A percentile compares a stretch with the other conserved stretches of the same genome.
Evolutionary conservation across 192 early-diverging fungal genomes (phyloP).

Genomic region (Oehlia diaphana): DNA sequence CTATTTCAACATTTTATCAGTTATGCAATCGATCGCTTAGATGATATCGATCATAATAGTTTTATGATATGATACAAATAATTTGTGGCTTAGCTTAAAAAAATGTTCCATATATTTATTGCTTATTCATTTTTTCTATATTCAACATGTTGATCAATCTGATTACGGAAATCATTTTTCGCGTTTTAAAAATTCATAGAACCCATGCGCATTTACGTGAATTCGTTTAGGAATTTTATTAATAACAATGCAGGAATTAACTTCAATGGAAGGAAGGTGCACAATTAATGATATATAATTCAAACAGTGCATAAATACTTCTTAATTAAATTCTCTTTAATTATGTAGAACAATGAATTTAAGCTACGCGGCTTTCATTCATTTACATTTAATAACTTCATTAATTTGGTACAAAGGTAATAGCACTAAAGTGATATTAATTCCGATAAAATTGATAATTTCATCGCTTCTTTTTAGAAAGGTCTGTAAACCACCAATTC

Average conservation of each 20-base stretch:
- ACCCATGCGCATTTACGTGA: background rate
- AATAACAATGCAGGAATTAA: background rate
- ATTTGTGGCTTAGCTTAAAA: too few species aligned
- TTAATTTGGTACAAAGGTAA: background rate
- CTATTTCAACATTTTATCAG: too few species aligned
- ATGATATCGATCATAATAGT: too few species aligned
- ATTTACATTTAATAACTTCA: background rate
- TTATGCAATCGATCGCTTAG: too few species aligned
- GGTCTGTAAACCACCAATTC: conserved; percentile 31
- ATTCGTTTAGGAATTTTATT: background rate
- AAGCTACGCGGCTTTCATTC: background rate
- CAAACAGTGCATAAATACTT: background rate
- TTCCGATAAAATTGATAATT: background rate
- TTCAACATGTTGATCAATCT: too few species aligned
- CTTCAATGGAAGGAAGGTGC: background rate
- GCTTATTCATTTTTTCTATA: too few species aligned
- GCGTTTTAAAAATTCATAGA: background rate
- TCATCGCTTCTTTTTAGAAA: background rate
- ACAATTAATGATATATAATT: background rate
- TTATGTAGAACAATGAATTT: background rate
- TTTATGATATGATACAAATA: too few species aligned
- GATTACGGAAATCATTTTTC: too few species aligned
- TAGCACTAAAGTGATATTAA: background rate
- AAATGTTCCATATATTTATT: too few species aligned
- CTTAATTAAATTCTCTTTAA: background rate